Percentiles rank a stretch among this genome's conserved stretches.
Conservation (phyloP, 202 grass and related monocot species). For the Zizania palustris region DNA sequence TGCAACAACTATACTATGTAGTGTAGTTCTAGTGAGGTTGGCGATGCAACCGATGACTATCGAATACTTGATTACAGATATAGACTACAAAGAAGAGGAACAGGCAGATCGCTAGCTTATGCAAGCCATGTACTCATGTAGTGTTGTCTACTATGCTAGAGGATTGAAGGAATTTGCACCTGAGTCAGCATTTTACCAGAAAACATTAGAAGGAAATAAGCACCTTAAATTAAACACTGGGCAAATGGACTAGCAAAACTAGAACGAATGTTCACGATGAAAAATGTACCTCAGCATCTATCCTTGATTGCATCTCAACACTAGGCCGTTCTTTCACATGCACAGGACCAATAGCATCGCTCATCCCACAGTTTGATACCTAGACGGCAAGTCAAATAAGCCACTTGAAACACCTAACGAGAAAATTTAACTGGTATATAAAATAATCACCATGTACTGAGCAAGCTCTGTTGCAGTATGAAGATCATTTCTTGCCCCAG, state of each 20-base stretch:
- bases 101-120: neutral
- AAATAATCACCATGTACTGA: slow-evolving; percentile 88
- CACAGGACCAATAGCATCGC: slow-evolving; percentile 85
- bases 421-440: slow-evolving; percentile 14
- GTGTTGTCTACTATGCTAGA: neutral
- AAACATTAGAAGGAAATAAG: neutral
- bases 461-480: slow-evolving; percentile 93
- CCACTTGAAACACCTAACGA: slow-evolving; percentile 28
- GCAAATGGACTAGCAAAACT: neutral
- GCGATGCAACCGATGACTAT: slow-evolving; percentile 1
- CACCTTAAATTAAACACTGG: slow-evolving; percentile 20
- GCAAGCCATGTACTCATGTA: neutral
- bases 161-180: neutral
- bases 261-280: slow-evolving; percentile 3
- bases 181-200: slow-evolving; percentile 12
- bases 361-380: slow-evolving; percentile 99
- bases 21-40: neutral
- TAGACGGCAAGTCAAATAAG: slow-evolving; percentile 44
- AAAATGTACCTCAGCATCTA: slow-evolving; percentile 85
- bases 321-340: slow-evolving; percentile 86
- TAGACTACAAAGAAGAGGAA: slow-evolving; percentile 14
- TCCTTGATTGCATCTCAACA: slow-evolving; percentile 96
- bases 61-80: neutral
- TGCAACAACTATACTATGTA: neutral
- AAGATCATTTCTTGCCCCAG: slow-evolving; percentile 95